Base-by-base conservation (phyloP, 2,329 filamentous ascomycete genomes). In the Exophiala aquamarina region DNA sequence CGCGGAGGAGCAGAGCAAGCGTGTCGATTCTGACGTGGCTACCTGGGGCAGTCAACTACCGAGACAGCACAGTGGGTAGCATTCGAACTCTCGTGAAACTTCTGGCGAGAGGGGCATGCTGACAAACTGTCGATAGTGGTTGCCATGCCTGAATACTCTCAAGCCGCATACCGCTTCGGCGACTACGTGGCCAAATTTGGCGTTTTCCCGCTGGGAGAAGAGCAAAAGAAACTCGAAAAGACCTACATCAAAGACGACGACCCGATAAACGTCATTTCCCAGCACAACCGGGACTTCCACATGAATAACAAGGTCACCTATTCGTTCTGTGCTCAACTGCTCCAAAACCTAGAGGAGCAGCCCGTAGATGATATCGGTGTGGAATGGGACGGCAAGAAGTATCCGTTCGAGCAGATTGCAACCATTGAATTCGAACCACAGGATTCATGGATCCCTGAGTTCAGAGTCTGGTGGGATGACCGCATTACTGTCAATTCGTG, bases 371-470 rank as follows among this genome's bases (percentile, higher is more conserved):
- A 84, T 53, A 93, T 97, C 23, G 90, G 89, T 50, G 86, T 98
- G 3, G 95, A 87, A 78, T 97, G 92, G 92, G 96, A 97, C 75
- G 95, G 93, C 77, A 93, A 94, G 73, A 92, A 87, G 70, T 91
- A 96, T 51, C 71, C 78, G 18, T 90, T 92, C 8, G 92, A 97
- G 70, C 83, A 81, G 56, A 81, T 96, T 17, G 52, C 52, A 10
- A 53, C 49, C 13, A 18, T 55, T 21, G 50, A 53, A 28, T 55
- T 55, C 33, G 43, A 50, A 23, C 49, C 49, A 13, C 52, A 55
- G 29, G 52, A 55, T 36, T 50, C 46, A 23, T 55, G 50, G 50
- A 6, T 50, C 3, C 50, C 46, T 8, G 46, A 50, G 37, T 53
- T 53, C 37, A 45, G 52, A 15, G 44, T 43, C 8, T 55, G 45